These are phyloP conservation scores for Casuarina equisetifolia DNA, from an alignment of 306 rosid species.

Conservation along the genomic window DNA sequence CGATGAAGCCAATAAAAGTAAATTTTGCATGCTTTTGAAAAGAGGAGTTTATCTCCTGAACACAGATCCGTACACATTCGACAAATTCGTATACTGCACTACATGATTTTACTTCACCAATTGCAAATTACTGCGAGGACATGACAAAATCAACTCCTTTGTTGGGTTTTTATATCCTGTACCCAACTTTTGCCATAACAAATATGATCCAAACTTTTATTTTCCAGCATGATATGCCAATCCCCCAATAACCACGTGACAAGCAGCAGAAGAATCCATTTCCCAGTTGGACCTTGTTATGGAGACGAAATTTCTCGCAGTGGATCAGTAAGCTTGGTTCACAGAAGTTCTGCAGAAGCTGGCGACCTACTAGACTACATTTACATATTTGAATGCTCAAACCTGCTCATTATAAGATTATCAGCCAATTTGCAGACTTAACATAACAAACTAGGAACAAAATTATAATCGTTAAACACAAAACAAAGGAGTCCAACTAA, in stretches of 20 bases:
- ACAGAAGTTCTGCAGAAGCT: constrained; percentile 32
- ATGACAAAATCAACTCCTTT: background rate
- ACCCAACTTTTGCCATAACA: constrained; percentile 33
- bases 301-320: constrained; percentile 20
- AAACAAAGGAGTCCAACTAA: background rate
- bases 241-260: background rate
- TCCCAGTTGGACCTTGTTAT: constrained; percentile 6
- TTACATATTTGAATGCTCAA: constrained; percentile 37
- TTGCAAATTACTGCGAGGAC: constrained; percentile 9
- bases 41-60: background rate
- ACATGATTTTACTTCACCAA: constrained; percentile 6
- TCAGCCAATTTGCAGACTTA: constrained; percentile 2
- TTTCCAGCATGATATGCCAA: constrained; percentile 14
- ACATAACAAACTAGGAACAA: background rate
- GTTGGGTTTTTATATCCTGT: constrained; percentile 9
- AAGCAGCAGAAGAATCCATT: constrained; percentile 4
- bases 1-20: too few relatives aligned
- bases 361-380: constrained; percentile 25
- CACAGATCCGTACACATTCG: background rate
- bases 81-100: constrained; percentile 9
- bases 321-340: constrained; percentile 23
- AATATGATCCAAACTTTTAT: constrained; percentile 18
- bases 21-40: too few relatives aligned
- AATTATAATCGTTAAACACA: background rate
- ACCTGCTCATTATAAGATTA: constrained; percentile 40